These are phyloP conservation scores for Rhizopus sp. DNA, from an alignment of 371 early-diverging fungal genomes.

Conservation along the genomic window DNA sequence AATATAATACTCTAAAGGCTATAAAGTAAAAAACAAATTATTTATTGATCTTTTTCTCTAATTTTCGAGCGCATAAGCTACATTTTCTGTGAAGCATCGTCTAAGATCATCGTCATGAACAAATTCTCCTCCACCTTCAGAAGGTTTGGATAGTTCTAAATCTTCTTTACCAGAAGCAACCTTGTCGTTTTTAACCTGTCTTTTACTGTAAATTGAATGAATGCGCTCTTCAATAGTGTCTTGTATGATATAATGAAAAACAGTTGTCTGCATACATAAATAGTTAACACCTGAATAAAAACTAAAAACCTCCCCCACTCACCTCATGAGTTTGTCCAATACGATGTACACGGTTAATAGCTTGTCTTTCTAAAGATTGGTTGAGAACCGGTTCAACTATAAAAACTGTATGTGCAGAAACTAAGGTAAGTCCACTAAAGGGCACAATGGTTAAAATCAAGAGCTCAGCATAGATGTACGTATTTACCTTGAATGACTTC, in stretches of 20 bases:
- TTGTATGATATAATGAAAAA: conserved; percentile 37
- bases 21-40: too few species aligned
- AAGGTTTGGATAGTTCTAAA: background rate
- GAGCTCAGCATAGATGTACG: background rate
- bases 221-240: conserved; percentile 55
- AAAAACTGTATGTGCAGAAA: conserved; percentile 53
- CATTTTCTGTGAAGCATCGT: conserved; percentile 16
- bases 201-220: conserved; percentile 43
- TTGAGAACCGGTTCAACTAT: conserved; percentile 58
- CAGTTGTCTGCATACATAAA: conserved; percentile 13
- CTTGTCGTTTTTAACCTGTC: conserved; percentile 3
- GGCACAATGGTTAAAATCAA: background rate
- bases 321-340: conserved; percentile 35
- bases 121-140: conserved; percentile 20
- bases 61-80: background rate
- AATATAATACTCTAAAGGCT: background rate
- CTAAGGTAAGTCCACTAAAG: conserved; percentile 42
- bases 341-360: conserved; percentile 51
- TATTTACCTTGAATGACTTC: conserved; percentile 52
- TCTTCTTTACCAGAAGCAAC: background rate
- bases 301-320: conserved; percentile 7
- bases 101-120: conserved; percentile 19
- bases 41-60: too few species aligned
- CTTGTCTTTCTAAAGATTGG: conserved; percentile 52
- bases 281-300: conserved; percentile 11